These are phyloP conservation scores for Penicillium coffeae DNA, from an alignment of 495 filamentous ascomycete species.

Conservation along the genomic window DNA sequence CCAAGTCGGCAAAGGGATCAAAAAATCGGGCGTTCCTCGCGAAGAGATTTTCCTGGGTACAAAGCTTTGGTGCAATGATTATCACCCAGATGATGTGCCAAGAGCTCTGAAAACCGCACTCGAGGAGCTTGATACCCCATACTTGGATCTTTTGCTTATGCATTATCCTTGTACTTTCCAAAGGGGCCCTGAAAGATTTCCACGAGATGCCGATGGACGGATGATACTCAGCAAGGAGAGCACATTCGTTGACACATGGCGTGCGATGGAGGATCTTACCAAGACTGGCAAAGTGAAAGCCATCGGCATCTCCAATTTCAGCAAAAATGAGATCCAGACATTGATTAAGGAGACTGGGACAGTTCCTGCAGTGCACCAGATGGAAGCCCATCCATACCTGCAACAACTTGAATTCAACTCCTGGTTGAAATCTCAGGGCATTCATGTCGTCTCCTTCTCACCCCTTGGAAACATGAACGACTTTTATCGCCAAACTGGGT, in stretches of 20 bases:
- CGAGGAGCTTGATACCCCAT: conserved; percentile 54
- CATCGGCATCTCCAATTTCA: conserved; percentile 79
- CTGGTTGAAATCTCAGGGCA: conserved; percentile 47
- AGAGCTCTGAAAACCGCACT: conserved; percentile 56
- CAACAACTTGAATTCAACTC: conserved; percentile 56
- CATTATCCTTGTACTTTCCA: conserved; percentile 57
- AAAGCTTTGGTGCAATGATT: conserved; percentile 66
- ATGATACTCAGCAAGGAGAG: conserved; percentile 28
- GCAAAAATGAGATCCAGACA: conserved; percentile 62
- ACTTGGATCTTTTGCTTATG: conserved; percentile 66
- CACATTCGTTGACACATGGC: conserved; percentile 45
- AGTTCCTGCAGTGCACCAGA: conserved; percentile 62
- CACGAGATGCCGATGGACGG: conserved; percentile 35
- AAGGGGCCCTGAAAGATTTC: conserved; percentile 29
- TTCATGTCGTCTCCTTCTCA: conserved; percentile 60
- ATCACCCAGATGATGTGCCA: conserved; percentile 56
- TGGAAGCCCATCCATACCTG: conserved; percentile 57
- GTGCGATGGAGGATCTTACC: conserved; percentile 57
- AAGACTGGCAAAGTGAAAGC: conserved; percentile 51
- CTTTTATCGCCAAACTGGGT: conserved; percentile 47
- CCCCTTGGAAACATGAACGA: conserved; percentile 68
- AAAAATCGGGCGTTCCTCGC: conserved; percentile 42
- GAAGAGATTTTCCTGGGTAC: conserved; percentile 26
- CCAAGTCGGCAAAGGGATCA: conserved; percentile 52
- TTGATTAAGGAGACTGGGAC: conserved; percentile 57